phyloP scores from a whole-genome alignment of 805 yeast genomes.

The Yarrowia sp. region DNA sequence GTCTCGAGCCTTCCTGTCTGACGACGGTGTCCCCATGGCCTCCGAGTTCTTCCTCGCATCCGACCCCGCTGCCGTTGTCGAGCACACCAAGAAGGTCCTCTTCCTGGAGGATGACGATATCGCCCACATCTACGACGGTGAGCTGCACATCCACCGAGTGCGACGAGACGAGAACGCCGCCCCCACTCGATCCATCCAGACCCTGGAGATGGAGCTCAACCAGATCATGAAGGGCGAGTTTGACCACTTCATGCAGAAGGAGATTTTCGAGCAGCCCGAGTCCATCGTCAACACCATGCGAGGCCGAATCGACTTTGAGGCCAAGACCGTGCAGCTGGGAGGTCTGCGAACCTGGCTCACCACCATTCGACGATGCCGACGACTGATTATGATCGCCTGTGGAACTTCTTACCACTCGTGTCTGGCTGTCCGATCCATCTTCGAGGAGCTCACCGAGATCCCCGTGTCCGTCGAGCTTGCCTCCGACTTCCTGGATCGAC shows the following conservation, averaged over 20 bases:
- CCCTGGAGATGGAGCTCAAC: constrained; percentile 93
- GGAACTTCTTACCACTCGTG: constrained; percentile 99
- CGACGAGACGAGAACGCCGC: constrained; percentile 77
- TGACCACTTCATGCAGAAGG: constrained; percentile 97
- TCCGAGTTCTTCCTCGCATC: constrained; percentile 94
- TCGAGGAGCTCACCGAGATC: constrained; percentile 93
- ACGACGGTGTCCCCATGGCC: constrained; percentile 89
- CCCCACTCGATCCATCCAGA: constrained; percentile 94
- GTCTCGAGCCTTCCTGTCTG: constrained; percentile 94
- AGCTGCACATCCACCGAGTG: constrained; percentile 96
- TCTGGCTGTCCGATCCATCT: constrained; percentile 91
- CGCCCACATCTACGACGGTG: constrained; percentile 97
- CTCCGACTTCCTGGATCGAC: constrained; percentile 90
- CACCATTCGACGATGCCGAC: constrained; percentile 88
- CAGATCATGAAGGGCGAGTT: constrained; percentile 98
- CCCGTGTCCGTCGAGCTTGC: constrained; percentile 93
- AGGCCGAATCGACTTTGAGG: constrained; percentile 94
- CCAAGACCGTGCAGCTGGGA: constrained; percentile 74
- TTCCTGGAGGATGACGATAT: constrained; percentile 97
- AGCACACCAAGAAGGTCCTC: constrained; percentile 95
- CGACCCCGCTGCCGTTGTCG: constrained; percentile 94
- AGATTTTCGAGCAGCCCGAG: constrained; percentile 97
- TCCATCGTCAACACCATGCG: constrained; percentile 98
- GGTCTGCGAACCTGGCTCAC: constrained; percentile 83
- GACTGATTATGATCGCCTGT: constrained; percentile 97